Conservation (phyloP, 176 grass and related monocot genomes). For the Paspalum vaginatum region DNA sequence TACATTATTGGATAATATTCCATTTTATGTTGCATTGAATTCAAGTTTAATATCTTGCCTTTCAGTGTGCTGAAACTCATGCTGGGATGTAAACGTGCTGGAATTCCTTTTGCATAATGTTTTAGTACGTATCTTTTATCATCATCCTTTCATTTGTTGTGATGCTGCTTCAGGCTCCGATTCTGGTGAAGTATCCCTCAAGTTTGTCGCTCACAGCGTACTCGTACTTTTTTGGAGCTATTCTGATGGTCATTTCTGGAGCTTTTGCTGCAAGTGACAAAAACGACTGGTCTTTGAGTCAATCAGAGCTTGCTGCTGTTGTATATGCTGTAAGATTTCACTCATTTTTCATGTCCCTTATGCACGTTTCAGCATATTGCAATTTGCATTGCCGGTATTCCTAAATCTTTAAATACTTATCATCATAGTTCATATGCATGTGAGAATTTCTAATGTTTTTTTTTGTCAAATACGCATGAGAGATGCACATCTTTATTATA, state of each 20-base stretch:
- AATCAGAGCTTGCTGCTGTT: slow-evolving; percentile 63
- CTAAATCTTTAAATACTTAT: neutral
- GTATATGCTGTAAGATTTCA: slow-evolving; percentile 79
- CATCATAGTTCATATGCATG: neutral
- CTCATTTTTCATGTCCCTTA: slow-evolving; percentile 4
- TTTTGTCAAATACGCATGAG: no score
- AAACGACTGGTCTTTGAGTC: slow-evolving; percentile 77
- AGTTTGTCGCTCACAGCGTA: slow-evolving; percentile 80
- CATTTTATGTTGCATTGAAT: slow-evolving; percentile 20
- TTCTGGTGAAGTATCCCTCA: slow-evolving; percentile 70
- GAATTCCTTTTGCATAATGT: neutral
- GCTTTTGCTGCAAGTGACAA: slow-evolving; percentile 54
- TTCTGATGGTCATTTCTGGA: slow-evolving; percentile 80
- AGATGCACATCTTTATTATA: no score
- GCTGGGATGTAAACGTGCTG: neutral
- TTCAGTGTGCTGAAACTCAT: slow-evolving; percentile 5
- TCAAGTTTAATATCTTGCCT: slow-evolving; percentile 18
- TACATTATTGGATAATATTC: slow-evolving; percentile 4
- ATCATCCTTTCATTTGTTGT: slow-evolving; percentile 25
- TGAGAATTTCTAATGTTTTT: neutral
- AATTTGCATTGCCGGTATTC: slow-evolving; percentile 6
- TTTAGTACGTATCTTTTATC: slow-evolving; percentile 35
- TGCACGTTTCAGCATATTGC: neutral
- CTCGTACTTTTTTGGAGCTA: slow-evolving; percentile 83
- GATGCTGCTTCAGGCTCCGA: slow-evolving; percentile 60